Base-by-base conservation (phyloP, 768 basidiomycete genomes). In the Sistotremastrum niveocremeum region DNA sequence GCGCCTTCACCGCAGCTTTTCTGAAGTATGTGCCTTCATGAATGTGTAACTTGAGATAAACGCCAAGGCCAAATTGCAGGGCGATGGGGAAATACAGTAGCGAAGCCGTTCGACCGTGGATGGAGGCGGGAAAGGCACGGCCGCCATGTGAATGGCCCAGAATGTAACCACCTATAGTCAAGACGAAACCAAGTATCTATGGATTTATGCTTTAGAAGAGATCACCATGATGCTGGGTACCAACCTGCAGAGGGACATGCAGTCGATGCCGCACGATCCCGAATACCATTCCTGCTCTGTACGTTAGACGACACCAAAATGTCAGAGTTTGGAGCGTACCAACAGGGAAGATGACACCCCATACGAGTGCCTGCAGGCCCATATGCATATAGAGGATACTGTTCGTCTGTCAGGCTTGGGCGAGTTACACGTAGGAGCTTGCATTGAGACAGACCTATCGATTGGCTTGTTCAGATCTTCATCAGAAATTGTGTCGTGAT, bases 21-120 rank as follows among this genome's bases (percentile, higher is more conserved):
- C 91, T 72, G 7, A 81, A 50, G 20, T 20, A 20, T 2, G 79
- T 75, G 49, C 70, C 69, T 62, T 94, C 87, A 50, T 91, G 72
- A 30, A 95, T 80, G 60, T 95, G 93, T 5, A 93, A 65, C 63
- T 94, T 95, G 54, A 97, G 79, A 63, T 94, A 97, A 39, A 88
- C 73, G 4, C 93, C 93, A 41, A 89, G 66, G 28, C 60, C 54
- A 7, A 84, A 66, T 63, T 95, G 91, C 2, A 66, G 52, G 9
- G 71, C 53, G 36, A 91, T 76, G 10, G 85, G 79, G 52, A 84
- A 64, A 40, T 72, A 49, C 12, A 83, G 65, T 41, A 90, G 64
- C 35, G 71, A 74, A 12, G 80, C 82, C 52, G 83, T 77, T 8
- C 62, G 60, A 4, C 79, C 84, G 57, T 95, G 91, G 0, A 75